A percentile compares a stretch with the other conserved stretches of the same genome.
Conservation (phyloP, 768 basidiomycete genomes). For the Mycena galericulata region DNA sequence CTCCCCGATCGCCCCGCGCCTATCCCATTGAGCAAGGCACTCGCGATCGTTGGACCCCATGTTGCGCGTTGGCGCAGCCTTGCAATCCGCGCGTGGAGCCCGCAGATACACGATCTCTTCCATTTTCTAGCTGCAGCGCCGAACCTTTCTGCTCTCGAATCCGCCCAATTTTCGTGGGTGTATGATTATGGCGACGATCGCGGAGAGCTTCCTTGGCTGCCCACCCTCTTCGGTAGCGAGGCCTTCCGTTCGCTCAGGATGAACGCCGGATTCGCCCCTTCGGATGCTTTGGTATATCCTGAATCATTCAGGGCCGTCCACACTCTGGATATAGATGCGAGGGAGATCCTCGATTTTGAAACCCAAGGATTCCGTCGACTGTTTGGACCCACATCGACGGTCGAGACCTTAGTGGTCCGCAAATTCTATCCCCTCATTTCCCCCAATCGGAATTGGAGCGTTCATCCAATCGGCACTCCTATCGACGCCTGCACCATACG, state of each 20-base stretch:
- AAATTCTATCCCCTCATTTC: not conserved
- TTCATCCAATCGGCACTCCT: not conserved
- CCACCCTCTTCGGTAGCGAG: not conserved
- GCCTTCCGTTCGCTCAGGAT: not conserved
- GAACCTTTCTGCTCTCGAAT: not conserved
- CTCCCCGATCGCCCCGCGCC: no score
- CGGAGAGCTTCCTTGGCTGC: not conserved
- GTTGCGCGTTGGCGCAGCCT: slow-evolving; percentile 12
- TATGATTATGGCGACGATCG: no score
- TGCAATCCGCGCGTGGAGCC: not conserved
- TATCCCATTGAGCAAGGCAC: not conserved
- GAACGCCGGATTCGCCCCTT: no score
- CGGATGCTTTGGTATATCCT: not conserved
- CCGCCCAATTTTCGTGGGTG: not conserved
- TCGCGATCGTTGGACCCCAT: slow-evolving; percentile 5
- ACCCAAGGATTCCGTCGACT: not conserved
- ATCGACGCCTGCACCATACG: slow-evolving; percentile 1
- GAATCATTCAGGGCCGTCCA: no score
- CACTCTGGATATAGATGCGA: not conserved
- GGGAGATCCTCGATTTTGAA: not conserved
- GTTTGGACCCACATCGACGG: not conserved
- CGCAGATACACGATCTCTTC: not conserved
- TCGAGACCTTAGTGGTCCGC: slow-evolving; percentile 7
- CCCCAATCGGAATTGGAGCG: no score
- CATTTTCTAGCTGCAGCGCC: not conserved